These are phyloP conservation scores for Fonsecaea pedrosoi DNA, from an alignment of 2,329 filamentous ascomycete species.

Conservation along the genomic window DNA sequence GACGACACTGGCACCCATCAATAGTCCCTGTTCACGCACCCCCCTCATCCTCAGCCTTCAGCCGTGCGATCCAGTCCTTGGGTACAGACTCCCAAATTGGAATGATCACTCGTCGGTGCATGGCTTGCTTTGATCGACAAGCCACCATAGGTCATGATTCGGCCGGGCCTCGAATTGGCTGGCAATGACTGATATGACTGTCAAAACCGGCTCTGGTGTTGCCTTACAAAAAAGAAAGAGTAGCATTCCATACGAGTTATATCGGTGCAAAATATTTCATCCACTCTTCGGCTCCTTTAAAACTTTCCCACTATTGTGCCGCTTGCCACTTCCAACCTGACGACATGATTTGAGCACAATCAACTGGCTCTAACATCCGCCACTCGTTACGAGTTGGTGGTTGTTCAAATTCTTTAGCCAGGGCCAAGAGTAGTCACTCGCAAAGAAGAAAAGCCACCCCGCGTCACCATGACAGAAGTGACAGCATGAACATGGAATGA, in stretches of 20 bases:
- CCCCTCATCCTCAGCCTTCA: neutral
- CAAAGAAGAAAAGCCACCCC: neutral
- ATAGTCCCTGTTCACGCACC: neutral
- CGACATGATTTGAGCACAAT: neutral
- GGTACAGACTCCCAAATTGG: neutral
- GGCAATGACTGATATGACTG: neutral
- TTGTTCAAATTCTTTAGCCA: neutral
- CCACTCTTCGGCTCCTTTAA: neutral
- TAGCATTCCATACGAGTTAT: no score
- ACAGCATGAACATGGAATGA: neutral
- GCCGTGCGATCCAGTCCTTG: neutral
- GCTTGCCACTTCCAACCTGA: conserved; percentile 10
- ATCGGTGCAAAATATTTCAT: neutral
- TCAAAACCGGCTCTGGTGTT: neutral
- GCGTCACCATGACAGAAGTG: neutral
- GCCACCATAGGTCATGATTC: neutral
- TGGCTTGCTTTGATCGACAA: neutral
- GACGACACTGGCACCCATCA: neutral
- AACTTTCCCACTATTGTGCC: conserved; percentile 6
- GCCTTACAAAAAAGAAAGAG: no score
- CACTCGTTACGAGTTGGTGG: neutral
- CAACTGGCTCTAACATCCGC: neutral
- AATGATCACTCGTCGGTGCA: neutral
- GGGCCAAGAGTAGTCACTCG: conserved; percentile 1
- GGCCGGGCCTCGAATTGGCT: neutral